Evolutionary conservation across 495 filamentous ascomycete species (phyloP).

Genomic region (Neurospora sp.): DNA sequence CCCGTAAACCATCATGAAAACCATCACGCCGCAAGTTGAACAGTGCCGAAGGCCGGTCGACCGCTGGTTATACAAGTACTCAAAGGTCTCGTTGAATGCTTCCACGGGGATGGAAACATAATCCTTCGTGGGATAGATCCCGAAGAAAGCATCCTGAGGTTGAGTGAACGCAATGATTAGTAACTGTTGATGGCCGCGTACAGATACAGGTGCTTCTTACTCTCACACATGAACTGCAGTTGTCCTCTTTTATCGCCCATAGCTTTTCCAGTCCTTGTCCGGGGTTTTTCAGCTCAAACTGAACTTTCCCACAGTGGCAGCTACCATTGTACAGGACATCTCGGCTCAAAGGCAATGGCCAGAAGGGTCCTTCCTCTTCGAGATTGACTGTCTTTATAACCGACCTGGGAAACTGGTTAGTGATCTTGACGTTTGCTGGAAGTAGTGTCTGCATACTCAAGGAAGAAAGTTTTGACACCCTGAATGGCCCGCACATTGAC

Average conservation of each 20-base stretch:
- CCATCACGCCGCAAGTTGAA: constrained; percentile 13
- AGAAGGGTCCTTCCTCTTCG: neutral
- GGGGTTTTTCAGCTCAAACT: constrained; percentile 1
- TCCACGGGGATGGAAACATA: constrained; percentile 8
- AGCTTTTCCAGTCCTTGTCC: neutral
- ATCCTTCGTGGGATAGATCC: constrained; percentile 10
- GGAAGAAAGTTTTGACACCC: constrained; percentile 9
- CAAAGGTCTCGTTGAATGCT: constrained; percentile 4
- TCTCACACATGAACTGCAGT: constrained; percentile 14
- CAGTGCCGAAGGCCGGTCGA: constrained; percentile 4
- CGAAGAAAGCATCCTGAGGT: constrained; percentile 10
- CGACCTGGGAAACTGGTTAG: neutral
- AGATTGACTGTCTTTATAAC: neutral
- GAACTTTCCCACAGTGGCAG: constrained; percentile 12
- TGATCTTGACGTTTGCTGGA: neutral
- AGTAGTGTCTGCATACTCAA: constrained; percentile 1
- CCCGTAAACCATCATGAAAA: constrained; percentile 11
- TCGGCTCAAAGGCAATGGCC: neutral
- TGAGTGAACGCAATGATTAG: neutral
- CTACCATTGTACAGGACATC: constrained; percentile 2
- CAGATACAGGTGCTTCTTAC: neutral
- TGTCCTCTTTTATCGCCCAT: constrained; percentile 10
- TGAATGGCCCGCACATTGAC: constrained; percentile 9
- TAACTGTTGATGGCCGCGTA: neutral
- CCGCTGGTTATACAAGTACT: constrained; percentile 8